A percentile compares a stretch with the other conserved stretches of the same genome.
Conservation (phyloP, 352 stramenopile species). For the Phytophthora hybrid region DNA sequence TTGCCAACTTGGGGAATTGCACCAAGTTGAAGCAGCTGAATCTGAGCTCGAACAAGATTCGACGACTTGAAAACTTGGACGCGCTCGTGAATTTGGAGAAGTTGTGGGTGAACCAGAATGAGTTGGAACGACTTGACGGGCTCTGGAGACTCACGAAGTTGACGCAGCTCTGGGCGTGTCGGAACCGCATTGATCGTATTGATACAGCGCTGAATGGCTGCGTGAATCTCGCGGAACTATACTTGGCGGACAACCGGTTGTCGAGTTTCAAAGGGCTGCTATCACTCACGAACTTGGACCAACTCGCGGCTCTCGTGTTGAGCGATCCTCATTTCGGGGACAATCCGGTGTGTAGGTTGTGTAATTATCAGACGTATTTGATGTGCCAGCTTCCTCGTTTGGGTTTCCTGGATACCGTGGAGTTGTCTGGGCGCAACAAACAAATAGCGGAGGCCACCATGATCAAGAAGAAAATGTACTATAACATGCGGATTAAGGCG, state of each 20-base stretch:
- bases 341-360: slow-evolving; percentile 92
- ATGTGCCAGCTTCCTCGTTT: slow-evolving; percentile 88
- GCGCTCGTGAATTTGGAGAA: slow-evolving; percentile 66
- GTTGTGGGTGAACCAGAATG: slow-evolving; percentile 89
- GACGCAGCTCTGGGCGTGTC: slow-evolving; percentile 74
- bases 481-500: slow-evolving; percentile 94
- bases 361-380: slow-evolving; percentile 94
- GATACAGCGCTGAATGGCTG: slow-evolving; percentile 69
- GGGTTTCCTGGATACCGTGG: slow-evolving; percentile 73
- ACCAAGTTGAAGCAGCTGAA: slow-evolving; percentile 70
- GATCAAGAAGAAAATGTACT: slow-evolving; percentile 96
- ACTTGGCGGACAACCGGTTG: slow-evolving; percentile 86
- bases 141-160: slow-evolving; percentile 63
- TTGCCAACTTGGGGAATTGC: slow-evolving; percentile 57
- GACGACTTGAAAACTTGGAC: slow-evolving; percentile 61
- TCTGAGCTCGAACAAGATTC: slow-evolving; percentile 76
- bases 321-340: slow-evolving; percentile 91
- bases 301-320: slow-evolving; percentile 70
- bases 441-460: slow-evolving; percentile 91
- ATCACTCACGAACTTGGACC: slow-evolving; percentile 73
- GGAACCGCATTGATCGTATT: slow-evolving; percentile 79
- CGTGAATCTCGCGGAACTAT: slow-evolving; percentile 76
- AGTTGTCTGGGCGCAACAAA: slow-evolving; percentile 83
- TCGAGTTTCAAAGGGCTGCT: slow-evolving; percentile 90
- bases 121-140: slow-evolving; percentile 61